Conservation (phyloP, 805 yeast species). For the Candida patagonica region DNA sequence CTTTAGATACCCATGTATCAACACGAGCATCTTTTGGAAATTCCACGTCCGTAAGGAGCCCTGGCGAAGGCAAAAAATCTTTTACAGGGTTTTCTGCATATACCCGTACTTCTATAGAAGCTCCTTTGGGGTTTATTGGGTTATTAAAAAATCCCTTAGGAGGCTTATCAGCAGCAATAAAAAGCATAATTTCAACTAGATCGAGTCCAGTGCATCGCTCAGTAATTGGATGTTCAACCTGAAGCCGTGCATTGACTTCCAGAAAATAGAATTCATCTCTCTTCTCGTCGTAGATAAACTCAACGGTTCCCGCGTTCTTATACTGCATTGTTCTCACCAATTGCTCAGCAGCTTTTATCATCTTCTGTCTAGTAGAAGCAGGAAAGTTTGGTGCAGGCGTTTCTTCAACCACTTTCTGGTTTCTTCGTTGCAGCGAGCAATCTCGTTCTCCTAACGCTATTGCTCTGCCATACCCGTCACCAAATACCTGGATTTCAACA, state of each 20-base stretch:
- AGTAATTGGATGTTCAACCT: conserved; percentile 96
- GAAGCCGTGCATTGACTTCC: conserved; percentile 94
- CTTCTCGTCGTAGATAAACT: conserved; percentile 79
- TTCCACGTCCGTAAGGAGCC: conserved; percentile 73
- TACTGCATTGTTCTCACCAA: conserved; percentile 77
- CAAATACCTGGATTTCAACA: conserved; percentile 93
- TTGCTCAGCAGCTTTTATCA: conserved; percentile 79
- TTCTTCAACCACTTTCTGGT: conserved; percentile 93
- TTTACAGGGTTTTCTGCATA: conserved; percentile 97
- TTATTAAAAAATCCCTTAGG: conserved; percentile 54
- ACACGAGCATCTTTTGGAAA: conserved; percentile 91
- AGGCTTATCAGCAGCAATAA: conserved; percentile 81
- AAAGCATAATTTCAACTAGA: conserved; percentile 93
- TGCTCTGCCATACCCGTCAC: conserved; percentile 90
- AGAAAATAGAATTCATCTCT: conserved; percentile 88
- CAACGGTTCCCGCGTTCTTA: conserved; percentile 97
- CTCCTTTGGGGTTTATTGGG: conserved; percentile 60
- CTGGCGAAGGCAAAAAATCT: conserved; percentile 94
- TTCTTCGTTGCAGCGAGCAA: conserved; percentile 94
- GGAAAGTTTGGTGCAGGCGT: conserved; percentile 97
- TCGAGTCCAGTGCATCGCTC: conserved; percentile 93
- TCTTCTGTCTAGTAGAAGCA: conserved; percentile 57
- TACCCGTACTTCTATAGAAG: conserved; percentile 92
- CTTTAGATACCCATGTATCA: conserved; percentile 89
- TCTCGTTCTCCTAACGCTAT: conserved; percentile 95